These are phyloP conservation scores for Phylloporus rhodoxanthus DNA, from an alignment of 768 basidiomycete species.

Conservation along the genomic window DNA sequence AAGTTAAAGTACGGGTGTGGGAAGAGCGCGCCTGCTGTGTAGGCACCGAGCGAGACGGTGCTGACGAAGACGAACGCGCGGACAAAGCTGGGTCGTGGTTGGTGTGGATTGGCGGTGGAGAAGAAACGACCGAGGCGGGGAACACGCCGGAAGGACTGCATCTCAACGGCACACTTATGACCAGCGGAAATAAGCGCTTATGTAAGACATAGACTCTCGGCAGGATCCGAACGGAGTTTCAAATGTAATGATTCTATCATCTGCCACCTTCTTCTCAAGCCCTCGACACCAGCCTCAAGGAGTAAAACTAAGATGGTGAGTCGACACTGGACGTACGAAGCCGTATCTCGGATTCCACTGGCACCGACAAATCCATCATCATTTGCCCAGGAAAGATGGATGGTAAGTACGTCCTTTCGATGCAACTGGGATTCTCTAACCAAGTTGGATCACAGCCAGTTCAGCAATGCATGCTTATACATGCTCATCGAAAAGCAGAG, in stretches of 20 bases:
- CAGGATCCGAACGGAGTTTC: slow-evolving; percentile 19
- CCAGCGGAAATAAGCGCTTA: background rate
- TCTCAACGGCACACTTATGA: background rate
- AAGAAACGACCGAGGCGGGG: slow-evolving; percentile 14
- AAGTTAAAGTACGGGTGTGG: slow-evolving; percentile 62
- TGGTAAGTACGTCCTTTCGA: slow-evolving; percentile 43
- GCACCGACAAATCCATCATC: slow-evolving; percentile 34
- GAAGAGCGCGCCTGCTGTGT: slow-evolving; percentile 58
- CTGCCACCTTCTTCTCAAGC: background rate
- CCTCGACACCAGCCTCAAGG: slow-evolving; percentile 35
- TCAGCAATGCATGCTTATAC: slow-evolving; percentile 16
- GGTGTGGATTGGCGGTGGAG: slow-evolving; percentile 5
- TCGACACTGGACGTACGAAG: slow-evolving; percentile 13
- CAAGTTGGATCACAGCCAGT: slow-evolving; percentile 13
- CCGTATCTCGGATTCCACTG: slow-evolving; percentile 35
- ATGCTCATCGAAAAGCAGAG: slow-evolving; percentile 33
- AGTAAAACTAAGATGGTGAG: slow-evolving; percentile 47
- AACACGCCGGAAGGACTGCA: slow-evolving; percentile 6
- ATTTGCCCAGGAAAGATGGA: slow-evolving; percentile 37
- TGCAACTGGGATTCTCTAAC: slow-evolving; percentile 27
- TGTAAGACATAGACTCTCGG: background rate
- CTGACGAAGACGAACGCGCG: slow-evolving; percentile 18
- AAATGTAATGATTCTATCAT: background rate
- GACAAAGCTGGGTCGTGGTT: slow-evolving; percentile 7
- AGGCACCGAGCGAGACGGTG: slow-evolving; percentile 28